phyloP scores from a whole-genome alignment of 2,329 filamentous ascomycete genomes.

The Pseudogymnoascus sp. region DNA sequence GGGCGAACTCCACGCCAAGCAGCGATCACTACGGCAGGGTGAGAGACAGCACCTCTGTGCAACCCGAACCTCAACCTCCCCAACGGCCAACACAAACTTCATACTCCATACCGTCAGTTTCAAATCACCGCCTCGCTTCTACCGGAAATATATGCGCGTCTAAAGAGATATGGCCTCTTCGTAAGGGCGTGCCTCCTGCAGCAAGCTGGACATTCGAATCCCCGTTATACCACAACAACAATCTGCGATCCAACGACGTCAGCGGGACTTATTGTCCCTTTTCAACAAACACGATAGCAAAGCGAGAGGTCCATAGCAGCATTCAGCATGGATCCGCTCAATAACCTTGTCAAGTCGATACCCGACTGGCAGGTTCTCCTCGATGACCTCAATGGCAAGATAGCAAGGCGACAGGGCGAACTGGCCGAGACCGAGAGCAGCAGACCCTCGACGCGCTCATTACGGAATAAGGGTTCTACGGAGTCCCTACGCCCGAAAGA shows the following conservation, averaged over 20 bases:
- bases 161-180: constrained; percentile 4
- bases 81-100: neutral
- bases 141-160: neutral
- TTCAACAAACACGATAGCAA: neutral
- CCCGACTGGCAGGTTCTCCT: constrained; percentile 55
- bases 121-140: neutral
- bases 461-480: constrained; percentile 30
- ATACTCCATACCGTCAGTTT: neutral
- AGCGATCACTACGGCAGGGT: neutral
- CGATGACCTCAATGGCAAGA: constrained; percentile 54
- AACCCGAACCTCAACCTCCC: constrained; percentile 1
- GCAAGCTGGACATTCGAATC: neutral
- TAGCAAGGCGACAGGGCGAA: constrained; percentile 55
- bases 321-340: constrained; percentile 46
- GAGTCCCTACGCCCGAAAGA: constrained; percentile 30
- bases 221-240: neutral
- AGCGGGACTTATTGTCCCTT: neutral
- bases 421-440: constrained; percentile 41
- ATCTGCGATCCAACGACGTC: neutral
- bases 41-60: neutral
- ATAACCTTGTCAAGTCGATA: constrained; percentile 47
- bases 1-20: neutral
- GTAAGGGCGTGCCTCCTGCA: neutral
- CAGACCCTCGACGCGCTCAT: constrained; percentile 29
- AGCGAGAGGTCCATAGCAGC: neutral